A percentile compares a stretch with the other conserved stretches of the same genome.
Evolutionary conservation across 768 basidiomycete genomes (phyloP).

Genomic region (Tricholoma saponaceum): DNA sequence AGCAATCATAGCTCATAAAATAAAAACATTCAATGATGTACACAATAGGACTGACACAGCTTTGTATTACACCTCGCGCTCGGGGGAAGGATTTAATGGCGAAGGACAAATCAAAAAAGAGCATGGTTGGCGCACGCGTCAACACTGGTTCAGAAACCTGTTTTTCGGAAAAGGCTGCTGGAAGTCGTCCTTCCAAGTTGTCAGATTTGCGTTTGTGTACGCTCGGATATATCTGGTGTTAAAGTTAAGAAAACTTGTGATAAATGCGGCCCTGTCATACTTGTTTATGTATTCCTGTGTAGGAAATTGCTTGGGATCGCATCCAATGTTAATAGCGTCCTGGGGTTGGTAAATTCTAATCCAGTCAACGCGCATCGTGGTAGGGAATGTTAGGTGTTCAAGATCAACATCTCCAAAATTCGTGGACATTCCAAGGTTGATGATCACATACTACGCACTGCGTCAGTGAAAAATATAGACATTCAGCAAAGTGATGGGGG

Average conservation of each 20-base stretch:
- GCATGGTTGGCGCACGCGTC: conserved; percentile 8
- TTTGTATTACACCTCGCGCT: too few relatives aligned
- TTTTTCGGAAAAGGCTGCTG: conserved; percentile 69
- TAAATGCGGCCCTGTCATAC: conserved; percentile 31
- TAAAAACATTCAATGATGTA: neutral
- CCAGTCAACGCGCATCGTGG: conserved; percentile 77
- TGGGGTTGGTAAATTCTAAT: conserved; percentile 87
- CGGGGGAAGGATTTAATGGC: neutral
- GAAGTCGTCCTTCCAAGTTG: conserved; percentile 67
- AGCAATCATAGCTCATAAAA: neutral
- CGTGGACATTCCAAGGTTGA: conserved; percentile 80
- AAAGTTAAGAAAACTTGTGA: neutral
- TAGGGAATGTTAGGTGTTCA: conserved; percentile 65
- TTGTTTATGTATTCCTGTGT: conserved; percentile 78
- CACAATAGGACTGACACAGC: too few relatives aligned
- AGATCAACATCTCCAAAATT: conserved; percentile 76
- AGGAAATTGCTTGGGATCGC: conserved; percentile 75
- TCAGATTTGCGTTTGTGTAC: conserved; percentile 80
- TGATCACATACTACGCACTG: conserved; percentile 65
- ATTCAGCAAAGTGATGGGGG: conserved; percentile 5
- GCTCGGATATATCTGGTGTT: conserved; percentile 50
- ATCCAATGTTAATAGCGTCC: conserved; percentile 72
- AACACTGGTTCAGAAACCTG: conserved; percentile 57
- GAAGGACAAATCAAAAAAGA: neutral
- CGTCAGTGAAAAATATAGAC: neutral